Percentiles rank a stretch among this genome's conserved stretches.
phyloP scores from a whole-genome alignment of 2,329 filamentous ascomycete species.

The Colletotrichum incanum region DNA sequence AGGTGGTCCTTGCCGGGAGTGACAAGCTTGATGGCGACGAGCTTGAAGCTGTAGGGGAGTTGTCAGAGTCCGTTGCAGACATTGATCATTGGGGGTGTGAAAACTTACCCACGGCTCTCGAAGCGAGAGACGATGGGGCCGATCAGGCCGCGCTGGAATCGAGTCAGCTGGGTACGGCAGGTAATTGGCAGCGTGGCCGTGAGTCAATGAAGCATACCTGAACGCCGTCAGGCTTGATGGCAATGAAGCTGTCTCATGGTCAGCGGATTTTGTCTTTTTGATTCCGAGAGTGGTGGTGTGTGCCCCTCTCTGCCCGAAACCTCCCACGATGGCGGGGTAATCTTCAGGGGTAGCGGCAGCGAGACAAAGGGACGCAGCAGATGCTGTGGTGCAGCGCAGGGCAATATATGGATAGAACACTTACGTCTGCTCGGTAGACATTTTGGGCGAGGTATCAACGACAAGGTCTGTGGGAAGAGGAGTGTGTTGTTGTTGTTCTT shows the following conservation, averaged over 20 bases:
- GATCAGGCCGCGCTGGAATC: constrained; percentile 88
- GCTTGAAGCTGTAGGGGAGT: constrained; percentile 83
- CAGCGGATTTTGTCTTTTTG: constrained; percentile 33
- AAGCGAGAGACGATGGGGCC: constrained; percentile 98
- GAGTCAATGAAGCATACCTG: constrained; percentile 75
- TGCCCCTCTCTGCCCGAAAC: constrained; percentile 40
- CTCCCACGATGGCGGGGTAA: constrained; percentile 53
- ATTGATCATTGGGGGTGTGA: not conserved
- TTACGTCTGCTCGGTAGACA: constrained; percentile 92
- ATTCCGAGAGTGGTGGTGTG: constrained; percentile 7
- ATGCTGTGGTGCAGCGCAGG: not conserved
- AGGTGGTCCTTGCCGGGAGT: constrained; percentile 94
- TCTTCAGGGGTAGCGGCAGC: constrained; percentile 14
- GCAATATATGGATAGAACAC: constrained; percentile 54
- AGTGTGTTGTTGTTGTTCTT: constrained; percentile 47
- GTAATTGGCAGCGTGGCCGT: constrained; percentile 30
- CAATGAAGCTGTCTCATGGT: constrained; percentile 85
- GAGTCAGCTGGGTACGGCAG: constrained; percentile 29
- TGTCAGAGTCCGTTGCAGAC: constrained; percentile 18
- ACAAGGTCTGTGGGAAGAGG: constrained; percentile 44
- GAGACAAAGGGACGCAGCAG: constrained; percentile 36
- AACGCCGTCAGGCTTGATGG: constrained; percentile 99
- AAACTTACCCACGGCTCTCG: constrained; percentile 89
- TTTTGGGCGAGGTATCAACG: constrained; percentile 60
- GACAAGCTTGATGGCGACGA: constrained; percentile 96